phyloP scores from a whole-genome alignment of 2,329 filamentous ascomycete species.

The Pezizomycotina sp. region DNA sequence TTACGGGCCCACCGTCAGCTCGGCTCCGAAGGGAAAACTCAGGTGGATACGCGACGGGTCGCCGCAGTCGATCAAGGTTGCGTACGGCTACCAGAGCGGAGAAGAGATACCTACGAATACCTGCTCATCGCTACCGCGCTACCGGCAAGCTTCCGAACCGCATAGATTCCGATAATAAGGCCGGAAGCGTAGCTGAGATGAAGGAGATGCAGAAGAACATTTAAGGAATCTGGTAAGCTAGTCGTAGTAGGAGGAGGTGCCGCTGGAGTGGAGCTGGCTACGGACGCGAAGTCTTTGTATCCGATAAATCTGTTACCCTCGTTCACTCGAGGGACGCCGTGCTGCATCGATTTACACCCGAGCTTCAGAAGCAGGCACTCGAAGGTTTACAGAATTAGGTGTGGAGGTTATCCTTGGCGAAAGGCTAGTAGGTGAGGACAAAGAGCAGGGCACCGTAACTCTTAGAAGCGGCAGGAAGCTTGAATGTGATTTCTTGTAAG shows the following conservation, averaged over 20 bases:
- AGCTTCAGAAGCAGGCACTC: slow-evolving; percentile 30
- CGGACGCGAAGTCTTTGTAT: slow-evolving; percentile 41
- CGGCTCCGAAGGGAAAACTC: slow-evolving; percentile 28
- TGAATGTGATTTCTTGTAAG: slow-evolving; percentile 33
- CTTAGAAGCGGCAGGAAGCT: slow-evolving; percentile 34
- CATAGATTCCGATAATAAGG: slow-evolving; percentile 32
- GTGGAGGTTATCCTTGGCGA: slow-evolving; percentile 39
- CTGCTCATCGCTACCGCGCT: slow-evolving; percentile 42
- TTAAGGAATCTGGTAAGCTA: slow-evolving; percentile 30
- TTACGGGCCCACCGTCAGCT: slow-evolving; percentile 33
- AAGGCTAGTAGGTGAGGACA: slow-evolving; percentile 31
- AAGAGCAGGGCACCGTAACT: slow-evolving; percentile 30
- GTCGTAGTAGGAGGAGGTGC: slow-evolving; percentile 44
- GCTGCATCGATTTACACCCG: slow-evolving; percentile 37
- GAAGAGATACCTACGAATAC: slow-evolving; percentile 38
- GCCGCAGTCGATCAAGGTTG: slow-evolving; percentile 28
- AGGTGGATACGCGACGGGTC: slow-evolving; percentile 34
- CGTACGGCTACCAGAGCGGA: slow-evolving; percentile 32
- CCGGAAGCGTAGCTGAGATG: slow-evolving; percentile 32
- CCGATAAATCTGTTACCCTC: slow-evolving; percentile 41
- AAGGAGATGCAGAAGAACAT: slow-evolving; percentile 35
- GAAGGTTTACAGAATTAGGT: slow-evolving; percentile 34
- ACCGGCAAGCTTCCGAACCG: slow-evolving; percentile 35
- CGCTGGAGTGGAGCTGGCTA: slow-evolving; percentile 44
- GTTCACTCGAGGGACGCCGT: slow-evolving; percentile 41